Evolutionary conservation across 306 rosid genomes (phyloP), one percentile per base, ranked within the genome.

Genomic region (Vicia villosa): DNA sequence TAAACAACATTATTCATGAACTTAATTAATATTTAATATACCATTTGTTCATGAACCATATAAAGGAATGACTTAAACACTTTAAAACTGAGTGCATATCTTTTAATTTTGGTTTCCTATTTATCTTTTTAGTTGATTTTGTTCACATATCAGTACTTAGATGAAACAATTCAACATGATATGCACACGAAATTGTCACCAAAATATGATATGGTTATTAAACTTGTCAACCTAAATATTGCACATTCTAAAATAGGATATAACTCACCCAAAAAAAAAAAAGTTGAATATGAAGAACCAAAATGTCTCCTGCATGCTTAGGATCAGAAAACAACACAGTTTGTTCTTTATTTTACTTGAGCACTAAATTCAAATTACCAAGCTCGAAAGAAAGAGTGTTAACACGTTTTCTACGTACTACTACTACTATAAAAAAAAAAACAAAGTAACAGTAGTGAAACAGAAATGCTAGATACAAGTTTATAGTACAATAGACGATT

Each of bases 391-490:
- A 22, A 22, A 26, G 68, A 38, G 49, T 11, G 68, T 38, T 38
- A 20, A 38, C 34, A 62, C 17, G 68, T 12, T 20, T 62, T 19
- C 24, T n/a, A 59, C 42, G 24, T 52, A 8, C 14, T 15, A 8
- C 14, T n/a, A 45, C 15, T 51, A 51, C 38, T 26, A 63, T 13
- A 63, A 61, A 8, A 58, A 70, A 70, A n/a, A n/a, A n/a, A n/a
- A n/a, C n/a, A 58, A 6, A 57, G 45, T 65, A 50, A 57, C 80
- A 70, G 67, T 65, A n/a, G 41, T 8, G 32, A 65, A 75, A 75
- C 77, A 80, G 81, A 80, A 70, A 58, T 71, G 38, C 32, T 32
- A 41, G 66, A 19, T 60, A 75, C 43, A 30, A 34, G 68, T 41
- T 36, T 69, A 16, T 17, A 19, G 45, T 70, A 42, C 34, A 66